These are phyloP conservation scores for Ilex asprella DNA, from an alignment of 257 asterid genomes.

Conservation along the genomic window DNA sequence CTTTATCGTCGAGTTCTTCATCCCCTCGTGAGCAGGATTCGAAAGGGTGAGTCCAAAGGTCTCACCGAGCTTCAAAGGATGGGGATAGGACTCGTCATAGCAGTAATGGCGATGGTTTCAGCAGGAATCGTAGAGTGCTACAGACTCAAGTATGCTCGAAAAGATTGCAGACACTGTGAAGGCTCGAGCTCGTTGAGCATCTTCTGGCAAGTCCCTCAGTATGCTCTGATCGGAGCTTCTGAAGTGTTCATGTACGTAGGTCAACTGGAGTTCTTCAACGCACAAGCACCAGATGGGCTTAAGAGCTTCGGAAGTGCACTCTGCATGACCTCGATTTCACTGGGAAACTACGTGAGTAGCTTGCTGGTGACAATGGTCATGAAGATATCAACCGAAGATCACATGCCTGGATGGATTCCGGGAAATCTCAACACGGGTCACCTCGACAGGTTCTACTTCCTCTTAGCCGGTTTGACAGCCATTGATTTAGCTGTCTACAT, in stretches of 20 bases:
- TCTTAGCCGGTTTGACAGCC: constrained; percentile 70
- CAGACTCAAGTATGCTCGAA: constrained; percentile 54
- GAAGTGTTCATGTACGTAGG: constrained; percentile 96
- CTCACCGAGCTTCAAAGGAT: constrained; percentile 87
- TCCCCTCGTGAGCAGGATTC: constrained; percentile 42
- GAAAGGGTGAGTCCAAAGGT: constrained; percentile 28
- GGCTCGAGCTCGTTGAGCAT: constrained; percentile 85
- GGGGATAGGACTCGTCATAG: constrained; percentile 84
- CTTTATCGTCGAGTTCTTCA: constrained; percentile 60
- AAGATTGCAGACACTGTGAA: constrained; percentile 60
- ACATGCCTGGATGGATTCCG: constrained; percentile 93
- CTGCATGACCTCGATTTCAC: constrained; percentile 89
- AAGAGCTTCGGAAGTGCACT: constrained; percentile 97
- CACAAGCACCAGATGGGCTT: constrained; percentile 82
- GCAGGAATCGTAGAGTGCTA: constrained; percentile 77
- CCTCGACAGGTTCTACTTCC: constrained; percentile 70
- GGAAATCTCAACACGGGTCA: constrained; percentile 80
- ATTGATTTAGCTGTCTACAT: constrained; percentile 54
- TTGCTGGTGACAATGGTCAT: constrained; percentile 69
- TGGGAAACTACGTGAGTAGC: constrained; percentile 85
- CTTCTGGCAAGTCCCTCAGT: constrained; percentile 93
- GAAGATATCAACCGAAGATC: constrained; percentile 60
- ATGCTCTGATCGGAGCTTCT: constrained; percentile 76
- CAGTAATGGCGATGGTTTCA: constrained; percentile 67
- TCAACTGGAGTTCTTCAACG: constrained; percentile 84